Evolutionary conservation across 2,329 filamentous ascomycete genomes (phyloP), one percentile per base, ranked within the genome.

Genomic region (Penicillium sp.): DNA sequence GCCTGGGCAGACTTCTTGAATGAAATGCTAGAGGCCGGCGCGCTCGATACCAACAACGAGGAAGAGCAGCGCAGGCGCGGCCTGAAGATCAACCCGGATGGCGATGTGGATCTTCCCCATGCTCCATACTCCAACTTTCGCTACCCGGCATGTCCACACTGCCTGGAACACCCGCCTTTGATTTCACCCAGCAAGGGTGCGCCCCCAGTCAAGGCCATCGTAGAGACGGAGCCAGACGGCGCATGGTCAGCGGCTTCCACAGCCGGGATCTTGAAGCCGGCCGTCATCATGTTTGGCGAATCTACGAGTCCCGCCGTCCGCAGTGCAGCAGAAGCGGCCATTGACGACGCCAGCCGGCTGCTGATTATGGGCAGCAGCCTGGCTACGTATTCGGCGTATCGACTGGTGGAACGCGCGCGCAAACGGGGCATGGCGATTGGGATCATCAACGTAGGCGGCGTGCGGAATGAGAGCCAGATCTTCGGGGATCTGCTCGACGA

Each of bases 251-350:
- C 79, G 5, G 75, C 76, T 0, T 86, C 84, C 63, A 85, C 81
- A 2, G 90, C 85, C 0, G 94, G 93, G 2, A 84, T 97, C 38
- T 72, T 99, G 55, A 97, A 97, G 68, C 94, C 94, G 3, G 90
- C 90, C 0, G 92, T 99, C 2, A 86, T 92, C 65, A 97, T 97
- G 91, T 97, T 97, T 70, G 94, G 94, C 16, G 94, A 97, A 73
- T 92, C 85, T 59, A 96, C 97, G 50, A 78, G 83, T 0, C 72
- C 75, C 1, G 66, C 74, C 1, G 86, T 92, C 35, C 97, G 95
- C 71, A 71, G 77, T 1, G 85, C 85, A 0, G 93, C 92, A 1
- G 92, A 97, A 68, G 76, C 84, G 26, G 88, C 89, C 12, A 84
- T 97, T 50, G 90, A 97, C 66, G 81, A 81, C 26, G 89, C 91